Conservation (phyloP, 129 eudicot genomes). For the Tagetes erecta region DNA sequence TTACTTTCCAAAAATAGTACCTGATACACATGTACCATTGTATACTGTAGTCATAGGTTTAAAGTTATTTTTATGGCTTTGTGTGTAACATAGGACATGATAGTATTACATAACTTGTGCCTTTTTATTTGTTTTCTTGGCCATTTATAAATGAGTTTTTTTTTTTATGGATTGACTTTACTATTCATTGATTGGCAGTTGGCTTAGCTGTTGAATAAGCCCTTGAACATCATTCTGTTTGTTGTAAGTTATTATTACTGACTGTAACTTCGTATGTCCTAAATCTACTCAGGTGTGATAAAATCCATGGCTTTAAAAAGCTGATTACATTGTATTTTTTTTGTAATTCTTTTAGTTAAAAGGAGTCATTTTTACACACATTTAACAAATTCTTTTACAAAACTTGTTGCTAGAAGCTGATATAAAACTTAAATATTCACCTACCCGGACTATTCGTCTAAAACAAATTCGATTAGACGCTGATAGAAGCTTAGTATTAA, state of each 20-base stretch:
- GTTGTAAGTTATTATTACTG: background rate
- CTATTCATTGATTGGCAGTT: background rate
- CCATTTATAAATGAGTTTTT: conserved; percentile 3
- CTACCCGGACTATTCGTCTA: no score
- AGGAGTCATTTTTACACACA: no score
- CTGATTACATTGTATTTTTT: no score
- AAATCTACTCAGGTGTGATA: no score
- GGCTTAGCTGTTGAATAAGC: background rate
- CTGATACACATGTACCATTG: background rate
- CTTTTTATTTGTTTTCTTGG: background rate
- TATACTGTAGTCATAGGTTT: conserved; percentile 27
- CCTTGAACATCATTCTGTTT: background rate
- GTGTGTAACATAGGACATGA: conserved; percentile 11
- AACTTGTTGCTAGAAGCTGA: no score
- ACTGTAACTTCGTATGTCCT: no score
- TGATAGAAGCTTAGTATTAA: no score
- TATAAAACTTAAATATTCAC: no score
- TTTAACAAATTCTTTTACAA: no score
- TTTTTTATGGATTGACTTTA: conserved; percentile 2
- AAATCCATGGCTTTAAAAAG: no score
- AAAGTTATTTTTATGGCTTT: background rate
- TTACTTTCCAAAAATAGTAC: conserved; percentile 39
- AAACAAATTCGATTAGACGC: no score
- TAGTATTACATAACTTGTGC: background rate
- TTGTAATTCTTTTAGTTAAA: no score